Base-by-base conservation (phyloP, 164 flowering plant genomes). In the Saururus chinensis region DNA sequence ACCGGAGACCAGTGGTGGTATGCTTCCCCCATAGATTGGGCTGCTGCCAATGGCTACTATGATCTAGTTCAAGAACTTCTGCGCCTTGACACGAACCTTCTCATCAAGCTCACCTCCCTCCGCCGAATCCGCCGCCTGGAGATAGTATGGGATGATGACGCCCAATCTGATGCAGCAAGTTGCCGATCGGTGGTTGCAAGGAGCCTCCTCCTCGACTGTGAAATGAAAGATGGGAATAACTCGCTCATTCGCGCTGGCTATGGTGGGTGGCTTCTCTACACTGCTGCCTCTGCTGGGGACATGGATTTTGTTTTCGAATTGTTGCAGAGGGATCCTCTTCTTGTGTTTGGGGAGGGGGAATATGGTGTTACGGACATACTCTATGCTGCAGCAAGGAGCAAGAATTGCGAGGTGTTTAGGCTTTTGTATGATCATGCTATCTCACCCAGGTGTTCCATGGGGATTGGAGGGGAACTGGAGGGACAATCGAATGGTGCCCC, bases 1-100 rank as follows among this genome's bases (percentile, higher is more conserved):
- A 92, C 90, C 0, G 90, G 98, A 24, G 89, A 92, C 63, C 98
- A 92, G 63, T 92, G 98, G 98, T 92, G 98, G 98, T 88, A 81
- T 60, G 98, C 95, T 12, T 77, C 93, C 4, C 98, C 98, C 1
- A 85, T 91, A 8, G 96, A 91, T 55, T 80, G 82, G 79, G 96
- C 95, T 5, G 95, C 98, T 9, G 96, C 98, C 48, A 92, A 88
- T 70, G 98, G 96, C 19, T 88, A 78, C 53, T 85, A 78, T 60
- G 89, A 85, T 42, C 53, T 88, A 12, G 96, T 92, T 49, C 73
- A 77, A 11, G 89, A 88, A 74, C 88, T 92, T 19, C 90, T 92
- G 57, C 79, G 79, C 71, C 70, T 82, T 11, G 98, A 92, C 75
- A 40, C 92, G 52, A 88, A 92, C 65, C 93, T 87, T 61, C 87